Conservation (phyloP, 2,329 filamentous ascomycete species). For the Triangularia setosa region DNA sequence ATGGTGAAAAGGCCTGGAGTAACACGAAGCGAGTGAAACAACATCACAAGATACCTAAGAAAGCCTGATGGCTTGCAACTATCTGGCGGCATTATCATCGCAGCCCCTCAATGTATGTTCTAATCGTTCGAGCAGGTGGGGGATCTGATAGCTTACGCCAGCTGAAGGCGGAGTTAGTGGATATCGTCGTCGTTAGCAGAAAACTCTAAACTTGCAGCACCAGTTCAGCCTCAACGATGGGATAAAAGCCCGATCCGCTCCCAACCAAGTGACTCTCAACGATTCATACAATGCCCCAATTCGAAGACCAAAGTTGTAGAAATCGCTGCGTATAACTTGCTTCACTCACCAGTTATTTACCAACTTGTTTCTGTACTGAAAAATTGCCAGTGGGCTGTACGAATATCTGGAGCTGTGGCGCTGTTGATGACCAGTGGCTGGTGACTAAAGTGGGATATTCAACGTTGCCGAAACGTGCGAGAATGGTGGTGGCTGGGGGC, state of each 20-base stretch:
- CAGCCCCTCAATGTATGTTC: neutral
- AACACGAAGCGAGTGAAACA: neutral
- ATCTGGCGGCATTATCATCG: neutral
- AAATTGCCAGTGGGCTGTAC: neutral
- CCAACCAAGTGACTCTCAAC: neutral
- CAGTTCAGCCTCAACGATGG: neutral
- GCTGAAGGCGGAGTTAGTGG: neutral
- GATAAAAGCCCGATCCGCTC: neutral
- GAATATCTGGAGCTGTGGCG: neutral
- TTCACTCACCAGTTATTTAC: no score
- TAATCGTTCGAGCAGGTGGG: neutral
- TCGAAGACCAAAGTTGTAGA: no score
- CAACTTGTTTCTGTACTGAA: no score
- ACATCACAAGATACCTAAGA: neutral
- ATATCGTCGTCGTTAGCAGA: neutral
- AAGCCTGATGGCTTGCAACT: neutral
- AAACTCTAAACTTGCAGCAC: neutral
- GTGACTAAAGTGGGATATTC: neutral
- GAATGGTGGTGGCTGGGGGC: constrained; percentile 1
- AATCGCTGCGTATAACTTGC: no score
- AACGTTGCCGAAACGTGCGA: neutral
- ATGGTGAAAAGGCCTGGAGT: neutral
- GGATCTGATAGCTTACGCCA: neutral
- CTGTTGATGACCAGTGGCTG: neutral
- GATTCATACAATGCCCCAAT: neutral